Evolutionary conservation across 768 basidiomycete species (phyloP), one percentile per base, ranked within the genome.

Genomic region (Suillus plorans): DNA sequence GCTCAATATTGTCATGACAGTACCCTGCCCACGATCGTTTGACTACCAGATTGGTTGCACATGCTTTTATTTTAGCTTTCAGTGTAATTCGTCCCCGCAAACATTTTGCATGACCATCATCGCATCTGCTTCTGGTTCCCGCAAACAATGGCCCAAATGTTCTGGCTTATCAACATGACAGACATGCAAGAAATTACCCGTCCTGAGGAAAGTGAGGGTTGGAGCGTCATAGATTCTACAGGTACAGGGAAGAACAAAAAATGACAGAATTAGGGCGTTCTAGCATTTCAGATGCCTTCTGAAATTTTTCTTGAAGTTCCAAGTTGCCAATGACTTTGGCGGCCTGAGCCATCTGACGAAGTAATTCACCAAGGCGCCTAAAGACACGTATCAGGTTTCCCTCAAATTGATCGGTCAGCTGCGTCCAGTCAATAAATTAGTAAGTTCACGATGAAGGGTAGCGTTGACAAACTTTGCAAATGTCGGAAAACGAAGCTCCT

Each of bases 361-460:
- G 82, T 22, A 99, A 84, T 77, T 99, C 97, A 56, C 96, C 93
- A 25, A 99, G 79, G 16, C 97, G 88, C 57, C 97, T 84, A 83
- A 99, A 99, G 7, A 95, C 95, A 63, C 97, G 91, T 73, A 99
- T 99, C 34, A 99, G 83, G 64, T 91, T 95, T 45, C 97, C 97
- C 74, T 99, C 97, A 69, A 99, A 99, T 66, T 95, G 92, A 75
- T 97, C 95, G 6, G 95, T 95, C 72, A 96, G 83, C 96, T 97
- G 73, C n/a, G 39, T 45, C 53, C 9, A 28, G 39, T 64, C 25
- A 69, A 61, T 52, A 34, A 39, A 39, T 61, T 12, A 60, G 45
- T 41, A 28, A 9, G 61, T 18, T 52, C 18, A 31, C 13, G 9
- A 20, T 28, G 60, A 18, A 50, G 4, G 22, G 20, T 42, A 52